Evolutionary conservation across 768 basidiomycete genomes (phyloP).

Genomic region (Boletellus ananiceps): DNA sequence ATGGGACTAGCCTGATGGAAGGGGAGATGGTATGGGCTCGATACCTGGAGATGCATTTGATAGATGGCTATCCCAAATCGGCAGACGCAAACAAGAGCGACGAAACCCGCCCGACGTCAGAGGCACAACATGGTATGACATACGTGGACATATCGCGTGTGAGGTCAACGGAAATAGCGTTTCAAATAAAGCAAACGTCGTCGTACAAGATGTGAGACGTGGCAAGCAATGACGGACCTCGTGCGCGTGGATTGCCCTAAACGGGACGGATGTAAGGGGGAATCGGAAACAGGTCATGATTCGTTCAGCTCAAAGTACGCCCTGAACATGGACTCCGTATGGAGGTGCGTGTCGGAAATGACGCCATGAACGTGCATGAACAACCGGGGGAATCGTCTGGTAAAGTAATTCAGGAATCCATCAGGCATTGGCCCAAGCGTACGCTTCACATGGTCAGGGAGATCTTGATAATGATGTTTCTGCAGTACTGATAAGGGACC

Average conservation of each 20-base stretch:
- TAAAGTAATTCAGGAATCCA: constrained; percentile 92
- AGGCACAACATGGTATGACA: constrained; percentile 10
- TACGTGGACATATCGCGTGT: constrained; percentile 3
- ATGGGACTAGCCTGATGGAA: neutral
- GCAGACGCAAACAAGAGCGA: neutral
- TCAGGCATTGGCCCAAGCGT: constrained; percentile 88
- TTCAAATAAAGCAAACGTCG: neutral
- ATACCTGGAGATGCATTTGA: neutral
- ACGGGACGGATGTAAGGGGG: neutral
- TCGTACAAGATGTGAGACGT: neutral
- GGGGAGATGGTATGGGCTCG: no score
- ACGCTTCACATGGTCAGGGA: constrained; percentile 87
- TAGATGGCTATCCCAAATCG: constrained; percentile 3
- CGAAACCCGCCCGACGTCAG: constrained; percentile 2
- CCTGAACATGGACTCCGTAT: constrained; percentile 86
- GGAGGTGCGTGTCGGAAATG: constrained; percentile 64
- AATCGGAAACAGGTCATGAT: constrained; percentile 18
- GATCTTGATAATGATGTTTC: constrained; percentile 98
- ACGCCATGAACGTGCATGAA: constrained; percentile 93
- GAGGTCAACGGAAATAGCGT: neutral
- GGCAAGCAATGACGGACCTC: neutral
- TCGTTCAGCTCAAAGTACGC: constrained; percentile 78
- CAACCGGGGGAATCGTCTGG: constrained; percentile 82
- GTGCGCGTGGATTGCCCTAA: neutral
- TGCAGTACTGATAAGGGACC: constrained; percentile 29